phyloP scores from a whole-genome alignment of 495 filamentous ascomycete species.

The Podospora australis region DNA sequence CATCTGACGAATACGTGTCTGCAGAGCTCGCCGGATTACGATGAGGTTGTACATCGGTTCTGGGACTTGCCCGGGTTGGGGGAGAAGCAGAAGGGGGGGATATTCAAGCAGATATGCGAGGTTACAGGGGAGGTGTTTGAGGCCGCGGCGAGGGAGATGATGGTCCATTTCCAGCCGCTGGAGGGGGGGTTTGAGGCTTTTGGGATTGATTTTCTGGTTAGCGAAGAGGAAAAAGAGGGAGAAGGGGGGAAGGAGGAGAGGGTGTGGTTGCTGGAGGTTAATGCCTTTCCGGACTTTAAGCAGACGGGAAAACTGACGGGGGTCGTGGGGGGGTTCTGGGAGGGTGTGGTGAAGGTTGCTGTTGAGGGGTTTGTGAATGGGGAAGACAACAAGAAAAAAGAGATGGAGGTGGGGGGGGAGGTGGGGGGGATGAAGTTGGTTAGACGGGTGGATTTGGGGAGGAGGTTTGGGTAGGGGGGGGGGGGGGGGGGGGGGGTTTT shows the following conservation, averaged over 20 bases:
- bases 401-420: constrained; percentile 18
- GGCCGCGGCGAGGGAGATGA: constrained; percentile 75
- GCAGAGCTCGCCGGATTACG: constrained; percentile 45
- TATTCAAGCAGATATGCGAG: constrained; percentile 66
- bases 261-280: constrained; percentile 86
- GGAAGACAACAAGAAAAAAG: constrained; percentile 16
- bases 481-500: neutral
- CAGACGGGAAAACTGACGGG: constrained; percentile 74
- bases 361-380: constrained; percentile 39
- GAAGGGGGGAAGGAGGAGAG: constrained; percentile 29
- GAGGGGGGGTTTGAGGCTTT: constrained; percentile 87
- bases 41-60: constrained; percentile 55
- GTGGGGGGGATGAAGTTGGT: constrained; percentile 28
- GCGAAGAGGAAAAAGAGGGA: no score
- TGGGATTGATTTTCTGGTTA: constrained; percentile 85
- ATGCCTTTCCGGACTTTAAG: constrained; percentile 90
- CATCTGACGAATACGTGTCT: constrained; percentile 97
- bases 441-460: constrained; percentile 28
- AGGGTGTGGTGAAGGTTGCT: constrained; percentile 59
- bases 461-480: constrained; percentile 15
- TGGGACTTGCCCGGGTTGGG: constrained; percentile 51
- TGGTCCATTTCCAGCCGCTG: constrained; percentile 84
- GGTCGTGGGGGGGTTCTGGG: constrained; percentile 70
- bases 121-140: constrained; percentile 73
- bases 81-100: constrained; percentile 22